These are phyloP conservation scores for Chlorella sp. DNA, from an alignment of 139 green algal species.

Conservation along the genomic window DNA sequence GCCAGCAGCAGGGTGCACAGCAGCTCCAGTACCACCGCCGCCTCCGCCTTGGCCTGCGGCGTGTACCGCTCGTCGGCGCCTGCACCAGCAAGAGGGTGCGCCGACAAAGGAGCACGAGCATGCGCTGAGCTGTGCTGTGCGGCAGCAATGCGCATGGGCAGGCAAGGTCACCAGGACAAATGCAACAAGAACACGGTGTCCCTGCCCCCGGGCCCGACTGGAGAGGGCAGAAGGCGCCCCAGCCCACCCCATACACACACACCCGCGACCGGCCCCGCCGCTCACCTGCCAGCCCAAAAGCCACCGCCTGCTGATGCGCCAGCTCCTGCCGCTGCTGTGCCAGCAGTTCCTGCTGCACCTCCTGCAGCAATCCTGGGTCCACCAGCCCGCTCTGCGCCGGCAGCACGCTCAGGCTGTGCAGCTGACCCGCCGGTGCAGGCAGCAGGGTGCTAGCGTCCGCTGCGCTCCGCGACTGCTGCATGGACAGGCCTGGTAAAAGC, in stretches of 20 bases:
- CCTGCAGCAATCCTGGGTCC: background rate
- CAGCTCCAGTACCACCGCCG: conserved; percentile 9
- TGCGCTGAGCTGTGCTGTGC: background rate
- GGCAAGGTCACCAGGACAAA: no score
- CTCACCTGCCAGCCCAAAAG: conserved; percentile 6
- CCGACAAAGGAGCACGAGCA: background rate
- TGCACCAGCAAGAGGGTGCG: background rate
- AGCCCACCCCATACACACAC: background rate
- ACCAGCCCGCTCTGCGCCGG: background rate
- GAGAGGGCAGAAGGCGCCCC: background rate
- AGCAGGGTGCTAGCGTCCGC: background rate
- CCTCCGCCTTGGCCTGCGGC: background rate
- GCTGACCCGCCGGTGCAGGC: background rate
- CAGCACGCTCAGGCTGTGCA: conserved; percentile 14
- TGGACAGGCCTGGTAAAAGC: background rate
- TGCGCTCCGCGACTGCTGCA: background rate
- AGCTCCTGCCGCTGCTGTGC: background rate
- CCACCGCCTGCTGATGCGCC: conserved; percentile 5
- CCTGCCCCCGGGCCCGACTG: background rate
- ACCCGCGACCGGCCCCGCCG: background rate
- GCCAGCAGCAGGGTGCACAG: conserved; percentile 23
- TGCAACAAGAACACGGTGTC: no score
- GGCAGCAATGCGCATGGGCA: background rate
- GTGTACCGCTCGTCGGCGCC: conserved; percentile 3
- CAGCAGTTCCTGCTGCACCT: background rate